Evolutionary conservation across 768 basidiomycete species (phyloP).

Genomic region (Sutorius australiensis): DNA sequence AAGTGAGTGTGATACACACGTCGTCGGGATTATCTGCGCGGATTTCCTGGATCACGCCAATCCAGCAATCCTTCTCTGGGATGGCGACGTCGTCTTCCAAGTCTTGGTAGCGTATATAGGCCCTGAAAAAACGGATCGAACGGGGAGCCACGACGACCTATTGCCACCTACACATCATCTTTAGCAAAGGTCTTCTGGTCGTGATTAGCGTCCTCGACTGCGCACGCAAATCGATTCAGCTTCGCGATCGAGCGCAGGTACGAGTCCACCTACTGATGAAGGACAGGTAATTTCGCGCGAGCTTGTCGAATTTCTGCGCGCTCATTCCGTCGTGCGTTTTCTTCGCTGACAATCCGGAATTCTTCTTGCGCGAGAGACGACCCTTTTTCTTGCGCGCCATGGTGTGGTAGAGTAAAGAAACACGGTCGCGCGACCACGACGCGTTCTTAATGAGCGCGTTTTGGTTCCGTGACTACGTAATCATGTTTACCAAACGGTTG

Average conservation of each 20-base stretch:
- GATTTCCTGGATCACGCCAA: constrained; percentile 47
- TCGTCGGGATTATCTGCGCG: constrained; percentile 29
- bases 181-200: constrained; percentile 23
- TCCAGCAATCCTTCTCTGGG: constrained; percentile 46
- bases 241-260: not conserved
- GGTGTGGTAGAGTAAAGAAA: constrained; percentile 1
- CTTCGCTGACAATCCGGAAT: not conserved
- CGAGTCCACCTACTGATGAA: constrained; percentile 17
- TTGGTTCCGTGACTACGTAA: constrained; percentile 19
- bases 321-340: constrained; percentile 4
- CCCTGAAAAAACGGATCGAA: constrained; percentile 22
- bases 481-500: constrained; percentile 8
- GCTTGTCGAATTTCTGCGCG: constrained; percentile 7
- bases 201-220: constrained; percentile 16
- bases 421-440: constrained; percentile 22
- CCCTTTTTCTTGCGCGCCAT: constrained; percentile 25
- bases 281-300: constrained; percentile 4
- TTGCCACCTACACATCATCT: constrained; percentile 33
- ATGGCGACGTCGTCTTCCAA: constrained; percentile 2
- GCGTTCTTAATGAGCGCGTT: constrained; percentile 29
- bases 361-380: constrained; percentile 20
- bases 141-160: not conserved
- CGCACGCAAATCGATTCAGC: not conserved
- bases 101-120: constrained; percentile 27
- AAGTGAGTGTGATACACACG: constrained; percentile 17